These are phyloP conservation scores for Suillus americanus DNA, from an alignment of 768 basidiomycete genomes.

Conservation along the genomic window DNA sequence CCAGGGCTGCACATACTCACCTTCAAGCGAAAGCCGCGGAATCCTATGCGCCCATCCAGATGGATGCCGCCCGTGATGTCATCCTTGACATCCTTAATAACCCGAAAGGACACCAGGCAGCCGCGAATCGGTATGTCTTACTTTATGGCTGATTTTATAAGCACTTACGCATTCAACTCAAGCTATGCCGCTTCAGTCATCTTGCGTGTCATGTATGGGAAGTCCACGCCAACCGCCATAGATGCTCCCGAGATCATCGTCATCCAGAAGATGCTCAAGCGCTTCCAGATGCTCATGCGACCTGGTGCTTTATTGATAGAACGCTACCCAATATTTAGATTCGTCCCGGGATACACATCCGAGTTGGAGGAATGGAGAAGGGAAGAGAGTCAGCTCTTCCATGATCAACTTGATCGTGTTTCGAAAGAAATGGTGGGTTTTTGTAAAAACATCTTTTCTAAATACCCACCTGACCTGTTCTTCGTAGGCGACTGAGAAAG, in stretches of 20 bases:
- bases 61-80: constrained; percentile 33
- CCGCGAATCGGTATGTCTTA: constrained; percentile 44
- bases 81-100: constrained; percentile 31
- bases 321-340: constrained; percentile 36
- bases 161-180: constrained; percentile 15
- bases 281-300: constrained; percentile 36
- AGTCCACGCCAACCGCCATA: constrained; percentile 28
- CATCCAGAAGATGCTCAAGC: constrained; percentile 34
- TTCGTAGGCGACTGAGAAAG: constrained; percentile 20
- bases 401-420: constrained; percentile 48
- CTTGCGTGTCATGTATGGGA: constrained; percentile 35
- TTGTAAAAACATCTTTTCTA: not conserved
- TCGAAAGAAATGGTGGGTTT: constrained; percentile 41
- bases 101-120: constrained; percentile 49
- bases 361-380: constrained; percentile 54
- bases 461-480: constrained; percentile 15
- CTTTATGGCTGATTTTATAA: constrained; percentile 45
- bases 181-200: constrained; percentile 37
- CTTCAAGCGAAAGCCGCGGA: constrained; percentile 53
- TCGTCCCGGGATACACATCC: constrained; percentile 62
- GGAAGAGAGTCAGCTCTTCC: constrained; percentile 58
- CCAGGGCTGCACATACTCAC: constrained; percentile 57
- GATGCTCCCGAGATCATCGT: constrained; percentile 32
- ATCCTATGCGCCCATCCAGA: constrained; percentile 50
- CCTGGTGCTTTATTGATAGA: constrained; percentile 39